Percentiles rank a stretch among this genome's conserved stretches.
These are phyloP conservation scores for Sequoia sempervirens DNA, from an alignment of 75 land plant genomes.

Conservation along the genomic window DNA sequence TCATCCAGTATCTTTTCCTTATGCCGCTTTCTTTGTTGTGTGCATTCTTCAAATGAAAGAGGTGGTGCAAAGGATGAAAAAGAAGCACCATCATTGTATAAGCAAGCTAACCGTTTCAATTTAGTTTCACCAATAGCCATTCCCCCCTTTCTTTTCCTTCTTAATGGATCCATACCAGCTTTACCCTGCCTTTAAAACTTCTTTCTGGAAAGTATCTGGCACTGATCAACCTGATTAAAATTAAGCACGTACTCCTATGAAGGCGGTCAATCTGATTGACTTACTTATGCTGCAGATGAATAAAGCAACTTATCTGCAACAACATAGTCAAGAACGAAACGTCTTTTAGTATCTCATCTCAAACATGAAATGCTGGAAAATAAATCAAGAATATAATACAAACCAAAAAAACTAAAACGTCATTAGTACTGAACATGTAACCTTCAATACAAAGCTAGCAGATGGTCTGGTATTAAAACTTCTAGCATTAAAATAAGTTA, in stretches of 20 bases:
- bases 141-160: slow-evolving; percentile 5
- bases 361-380: neutral
- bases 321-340: neutral
- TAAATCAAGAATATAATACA: neutral
- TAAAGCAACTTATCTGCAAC: neutral
- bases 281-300: neutral
- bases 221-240: neutral
- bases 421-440: neutral
- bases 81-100: neutral
- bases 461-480: neutral
- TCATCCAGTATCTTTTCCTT: slow-evolving; percentile 9
- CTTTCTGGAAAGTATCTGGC: neutral
- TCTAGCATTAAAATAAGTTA: neutral
- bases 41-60: slow-evolving; percentile 1
- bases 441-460: neutral
- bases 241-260: neutral
- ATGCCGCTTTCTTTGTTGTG: slow-evolving; percentile 4
- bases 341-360: neutral
- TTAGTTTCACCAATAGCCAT: neutral
- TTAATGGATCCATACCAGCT: slow-evolving; percentile 1
- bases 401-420: neutral
- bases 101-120: neutral
- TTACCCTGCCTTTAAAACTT: neutral
- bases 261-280: neutral
- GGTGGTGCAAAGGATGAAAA: neutral